Percentiles rank a stretch among this genome's conserved stretches.
These are phyloP conservation scores for Penicillium sp. DNA, from an alignment of 2,329 filamentous ascomycete species.

Conservation along the genomic window DNA sequence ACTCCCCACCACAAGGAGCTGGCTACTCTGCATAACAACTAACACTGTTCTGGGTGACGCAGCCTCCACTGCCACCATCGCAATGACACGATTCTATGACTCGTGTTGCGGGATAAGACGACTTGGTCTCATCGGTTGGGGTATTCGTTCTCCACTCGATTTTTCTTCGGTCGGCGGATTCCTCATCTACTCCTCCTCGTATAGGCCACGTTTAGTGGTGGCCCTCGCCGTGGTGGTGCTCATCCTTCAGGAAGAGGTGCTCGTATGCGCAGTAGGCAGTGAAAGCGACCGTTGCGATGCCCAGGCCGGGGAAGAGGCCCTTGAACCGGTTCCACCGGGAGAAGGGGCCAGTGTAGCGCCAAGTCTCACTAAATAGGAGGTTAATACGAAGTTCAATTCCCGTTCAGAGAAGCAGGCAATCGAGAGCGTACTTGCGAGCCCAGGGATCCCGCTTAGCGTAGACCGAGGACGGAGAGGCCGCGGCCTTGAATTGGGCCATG, in stretches of 20 bases:
- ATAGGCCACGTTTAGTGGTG: constrained; percentile 54
- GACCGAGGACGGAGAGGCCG: constrained; percentile 61
- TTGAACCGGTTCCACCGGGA: constrained; percentile 87
- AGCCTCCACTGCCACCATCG: constrained; percentile 10
- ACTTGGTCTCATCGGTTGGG: constrained; percentile 19
- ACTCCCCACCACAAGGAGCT: constrained; percentile 4
- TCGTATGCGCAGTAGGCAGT: constrained; percentile 87
- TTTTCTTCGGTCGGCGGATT: constrained; percentile 15
- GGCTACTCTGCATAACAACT: constrained; percentile 14
- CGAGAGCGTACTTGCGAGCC: constrained; percentile 57
- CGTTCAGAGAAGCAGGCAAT: not conserved
- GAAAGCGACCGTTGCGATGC: constrained; percentile 90
- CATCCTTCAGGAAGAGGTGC: constrained; percentile 77
- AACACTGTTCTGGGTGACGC: constrained; percentile 11
- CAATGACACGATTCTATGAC: constrained; percentile 12
- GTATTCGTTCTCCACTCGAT: constrained; percentile 27
- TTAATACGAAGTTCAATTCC: constrained; percentile 21
- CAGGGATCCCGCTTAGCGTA: constrained; percentile 60
- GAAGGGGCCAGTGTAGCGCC: constrained; percentile 91
- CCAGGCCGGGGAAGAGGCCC: constrained; percentile 82
- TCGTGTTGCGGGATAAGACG: constrained; percentile 14
- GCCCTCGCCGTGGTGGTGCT: constrained; percentile 58
- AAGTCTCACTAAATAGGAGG: constrained; percentile 70
- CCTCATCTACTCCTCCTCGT: constrained; percentile 11
- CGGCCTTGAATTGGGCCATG: constrained; percentile 73